Percentiles rank a stretch among this genome's conserved stretches.
These are phyloP conservation scores for Cutaneotrichosporon mucoides DNA, from an alignment of 1,284 basidiomycete genomes.

Conservation along the genomic window DNA sequence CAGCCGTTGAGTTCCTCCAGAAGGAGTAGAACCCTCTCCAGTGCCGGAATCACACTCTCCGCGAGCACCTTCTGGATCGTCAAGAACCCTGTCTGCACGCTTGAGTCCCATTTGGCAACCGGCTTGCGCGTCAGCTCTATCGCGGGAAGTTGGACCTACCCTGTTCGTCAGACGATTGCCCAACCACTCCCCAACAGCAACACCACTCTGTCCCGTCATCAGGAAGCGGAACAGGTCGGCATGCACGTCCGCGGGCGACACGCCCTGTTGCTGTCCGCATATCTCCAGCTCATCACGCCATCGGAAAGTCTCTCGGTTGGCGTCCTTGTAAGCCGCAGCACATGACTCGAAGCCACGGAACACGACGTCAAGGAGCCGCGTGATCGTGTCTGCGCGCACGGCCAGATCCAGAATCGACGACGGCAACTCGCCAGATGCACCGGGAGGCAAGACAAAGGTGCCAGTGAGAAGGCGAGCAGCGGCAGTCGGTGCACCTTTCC, in stretches of 20 bases:
- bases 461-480: slow-evolving; percentile 28
- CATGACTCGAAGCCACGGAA: slow-evolving; percentile 35
- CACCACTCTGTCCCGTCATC: slow-evolving; percentile 35
- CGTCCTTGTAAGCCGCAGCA: slow-evolving; percentile 31
- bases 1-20: slow-evolving; percentile 40
- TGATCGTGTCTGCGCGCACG: slow-evolving; percentile 27
- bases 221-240: slow-evolving; percentile 43
- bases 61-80: slow-evolving; percentile 33
- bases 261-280: slow-evolving; percentile 40
- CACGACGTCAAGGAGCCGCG: slow-evolving; percentile 25
- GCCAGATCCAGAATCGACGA: slow-evolving; percentile 21
- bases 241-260: slow-evolving; percentile 32
- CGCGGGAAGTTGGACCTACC: slow-evolving; percentile 15
- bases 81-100: slow-evolving; percentile 27
- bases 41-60: slow-evolving; percentile 37
- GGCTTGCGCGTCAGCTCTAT: slow-evolving; percentile 22
- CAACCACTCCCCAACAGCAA: slow-evolving; percentile 42
- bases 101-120: slow-evolving; percentile 41
- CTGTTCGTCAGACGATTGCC: slow-evolving; percentile 41
- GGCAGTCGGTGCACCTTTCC: not conserved
- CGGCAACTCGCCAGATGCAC: not conserved
- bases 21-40: slow-evolving; percentile 38
- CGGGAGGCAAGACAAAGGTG: slow-evolving; percentile 19
- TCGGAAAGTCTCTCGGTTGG: slow-evolving; percentile 42
- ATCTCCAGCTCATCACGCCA: slow-evolving; percentile 44